Percentiles rank a stretch among this genome's conserved stretches.
Evolutionary conservation across 257 asterid species (phyloP).

Genomic region (Coffea canephora): DNA sequence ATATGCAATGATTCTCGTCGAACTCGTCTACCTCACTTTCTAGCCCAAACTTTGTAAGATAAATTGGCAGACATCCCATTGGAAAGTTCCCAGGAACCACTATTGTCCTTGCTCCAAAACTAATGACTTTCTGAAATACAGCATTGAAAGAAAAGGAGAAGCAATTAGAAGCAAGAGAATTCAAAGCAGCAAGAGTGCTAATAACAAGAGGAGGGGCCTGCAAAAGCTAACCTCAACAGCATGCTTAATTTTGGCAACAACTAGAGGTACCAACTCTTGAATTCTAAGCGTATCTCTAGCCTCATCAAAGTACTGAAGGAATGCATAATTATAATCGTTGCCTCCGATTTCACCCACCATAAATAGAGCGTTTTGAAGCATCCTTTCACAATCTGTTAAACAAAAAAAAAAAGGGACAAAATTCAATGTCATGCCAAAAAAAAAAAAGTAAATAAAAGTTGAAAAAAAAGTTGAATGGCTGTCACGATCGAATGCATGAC

Average conservation of each 20-base stretch:
- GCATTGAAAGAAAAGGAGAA: background rate
- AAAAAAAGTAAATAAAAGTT: too few species aligned
- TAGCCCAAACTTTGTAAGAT: background rate
- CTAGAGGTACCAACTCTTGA: constrained; percentile 14
- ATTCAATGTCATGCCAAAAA: background rate
- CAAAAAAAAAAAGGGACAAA: too few species aligned
- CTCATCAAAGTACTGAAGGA: too few species aligned
- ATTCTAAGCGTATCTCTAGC: too few species aligned
- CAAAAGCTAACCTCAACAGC: constrained; percentile 10
- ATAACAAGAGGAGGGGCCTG: background rate
- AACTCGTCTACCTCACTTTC: background rate
- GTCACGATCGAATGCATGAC: too few species aligned
- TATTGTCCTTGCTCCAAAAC: constrained; percentile 14
- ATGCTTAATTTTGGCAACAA: constrained; percentile 5
- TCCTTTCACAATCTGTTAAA: background rate
- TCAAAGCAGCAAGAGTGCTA: background rate
- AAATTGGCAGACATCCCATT: constrained; percentile 24
- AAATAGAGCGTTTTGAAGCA: background rate
- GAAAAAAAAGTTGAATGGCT: too few species aligned
- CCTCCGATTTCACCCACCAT: background rate
- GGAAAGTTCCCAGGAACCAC: constrained; percentile 29
- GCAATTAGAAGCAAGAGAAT: too few species aligned
- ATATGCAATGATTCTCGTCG: constrained; percentile 15
- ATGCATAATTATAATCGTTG: background rate
- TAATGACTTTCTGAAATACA: constrained; percentile 10